A percentile compares a stretch with the other conserved stretches of the same genome.
These are phyloP conservation scores for Candida alai DNA, from an alignment of 805 yeast genomes.

Conservation along the genomic window DNA sequence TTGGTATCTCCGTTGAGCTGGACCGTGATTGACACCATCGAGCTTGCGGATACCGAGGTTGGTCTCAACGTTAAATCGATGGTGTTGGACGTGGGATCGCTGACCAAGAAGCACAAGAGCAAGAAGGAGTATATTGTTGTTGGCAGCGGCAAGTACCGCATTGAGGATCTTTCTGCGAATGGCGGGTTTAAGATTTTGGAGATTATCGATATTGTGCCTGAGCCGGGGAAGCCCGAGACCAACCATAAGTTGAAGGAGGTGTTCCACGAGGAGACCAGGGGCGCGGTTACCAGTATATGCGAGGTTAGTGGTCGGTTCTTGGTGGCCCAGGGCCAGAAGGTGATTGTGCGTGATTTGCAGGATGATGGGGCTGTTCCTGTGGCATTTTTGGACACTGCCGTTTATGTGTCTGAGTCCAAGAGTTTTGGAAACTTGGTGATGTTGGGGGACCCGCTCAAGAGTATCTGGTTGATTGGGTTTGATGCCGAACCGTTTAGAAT, in stretches of 20 bases:
- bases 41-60: conserved; percentile 64
- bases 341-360: conserved; percentile 75
- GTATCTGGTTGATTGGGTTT: conserved; percentile 80
- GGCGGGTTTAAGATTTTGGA: conserved; percentile 77
- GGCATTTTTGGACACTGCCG: conserved; percentile 85
- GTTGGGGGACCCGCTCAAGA: conserved; percentile 75
- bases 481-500: conserved; percentile 94
- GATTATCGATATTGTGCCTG: conserved; percentile 80
- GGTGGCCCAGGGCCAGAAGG: conserved; percentile 81
- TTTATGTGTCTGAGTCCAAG: conserved; percentile 75
- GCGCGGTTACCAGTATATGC: conserved; percentile 75
- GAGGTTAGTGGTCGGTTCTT: conserved; percentile 82
- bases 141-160: conserved; percentile 74
- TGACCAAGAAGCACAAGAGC: conserved; percentile 40
- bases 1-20: conserved; percentile 72
- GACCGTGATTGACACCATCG: conserved; percentile 69
- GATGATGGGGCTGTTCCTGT: conserved; percentile 91
- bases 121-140: conserved; percentile 66
- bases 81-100: conserved; percentile 43
- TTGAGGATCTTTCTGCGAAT: conserved; percentile 76
- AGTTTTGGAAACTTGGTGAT: conserved; percentile 78
- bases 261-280: conserved; percentile 70
- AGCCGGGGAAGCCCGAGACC: conserved; percentile 81
- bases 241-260: conserved; percentile 72
- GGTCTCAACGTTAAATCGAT: conserved; percentile 55